Conservation (phyloP, 1,284 basidiomycete genomes). For the Naganishia cerealis region DNA sequence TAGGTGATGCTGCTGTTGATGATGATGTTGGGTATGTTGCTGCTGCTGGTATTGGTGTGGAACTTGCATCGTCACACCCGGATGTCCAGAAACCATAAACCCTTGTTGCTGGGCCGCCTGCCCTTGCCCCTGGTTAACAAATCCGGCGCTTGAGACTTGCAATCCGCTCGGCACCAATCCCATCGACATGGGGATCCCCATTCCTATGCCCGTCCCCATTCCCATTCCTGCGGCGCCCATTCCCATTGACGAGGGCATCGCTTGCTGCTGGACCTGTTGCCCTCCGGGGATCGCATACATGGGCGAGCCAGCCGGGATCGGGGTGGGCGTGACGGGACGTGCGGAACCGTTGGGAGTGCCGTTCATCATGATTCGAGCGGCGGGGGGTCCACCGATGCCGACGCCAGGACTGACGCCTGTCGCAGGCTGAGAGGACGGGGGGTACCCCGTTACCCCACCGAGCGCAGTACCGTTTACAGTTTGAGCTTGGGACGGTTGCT, state of each 20-base stretch:
- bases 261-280: background rate
- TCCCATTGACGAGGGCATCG: background rate
- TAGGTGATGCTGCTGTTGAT: background rate
- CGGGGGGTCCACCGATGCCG: background rate
- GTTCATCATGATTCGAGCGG: background rate
- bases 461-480: background rate
- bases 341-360: background rate
- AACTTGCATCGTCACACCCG: no score
- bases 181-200: background rate
- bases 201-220: background rate
- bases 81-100: no score
- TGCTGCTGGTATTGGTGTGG: no score
- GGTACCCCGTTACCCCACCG: background rate
- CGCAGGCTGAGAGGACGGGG: background rate
- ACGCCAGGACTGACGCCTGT: no score
- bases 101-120: no score
- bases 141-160: constrained; percentile 6
- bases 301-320: background rate
- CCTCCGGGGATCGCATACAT: background rate
- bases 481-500: background rate
- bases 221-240: background rate
- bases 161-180: constrained; percentile 10
- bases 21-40: background rate
- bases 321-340: background rate
- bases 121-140: background rate